Base-by-base conservation (phyloP, 306 rosid genomes). In the Vigna hirtella region DNA sequence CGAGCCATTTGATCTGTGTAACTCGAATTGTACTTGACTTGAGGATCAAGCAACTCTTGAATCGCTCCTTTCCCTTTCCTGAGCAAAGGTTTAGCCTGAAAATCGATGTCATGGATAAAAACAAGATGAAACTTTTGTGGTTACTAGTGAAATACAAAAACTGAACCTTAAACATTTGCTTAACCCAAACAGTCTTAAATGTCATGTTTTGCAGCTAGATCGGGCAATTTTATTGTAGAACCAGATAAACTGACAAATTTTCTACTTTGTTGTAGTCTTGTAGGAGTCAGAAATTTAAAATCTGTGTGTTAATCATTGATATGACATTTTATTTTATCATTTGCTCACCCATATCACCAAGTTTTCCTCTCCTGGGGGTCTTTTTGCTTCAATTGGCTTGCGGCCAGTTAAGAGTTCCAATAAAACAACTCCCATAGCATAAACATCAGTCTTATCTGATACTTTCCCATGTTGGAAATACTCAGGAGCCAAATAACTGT, bases 401-500 rank as follows among this genome's bases (percentile, higher is more conserved):
- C 98, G 70, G 34, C 98, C 96, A 15, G 96, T 88, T 63, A 93
- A 58, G 83, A 93, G 92, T 81, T 93, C 98, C 85, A 93, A 78
- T 52, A 93, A 84, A 63, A 93, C 93, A 52, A 93, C 90, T 63
- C 98, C 98, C 42, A 93, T 83, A 79, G 98, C 98, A 58, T 90
- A 93, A 78, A 93, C 91, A 81, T 93, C 98, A 5, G 96, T 93
- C 79, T 89, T 93, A 56, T 93, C 98, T 1, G 98, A 93, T 53
- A 93, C 85, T 75, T 85, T 93, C 72, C 98, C 98, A 26, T 90
- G 98, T 72, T 93, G 96, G 84, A 93, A 93, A 84, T 93, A 93
- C 85, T 93, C 98, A 1, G 98, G 96, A 77, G 98, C 98, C 85
- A 93, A 85, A 87, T 93, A 93, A 38, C 96, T 93, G 89, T 56